Conservation (phyloP, 1,284 basidiomycete genomes). For the Xanthoconium separans region DNA sequence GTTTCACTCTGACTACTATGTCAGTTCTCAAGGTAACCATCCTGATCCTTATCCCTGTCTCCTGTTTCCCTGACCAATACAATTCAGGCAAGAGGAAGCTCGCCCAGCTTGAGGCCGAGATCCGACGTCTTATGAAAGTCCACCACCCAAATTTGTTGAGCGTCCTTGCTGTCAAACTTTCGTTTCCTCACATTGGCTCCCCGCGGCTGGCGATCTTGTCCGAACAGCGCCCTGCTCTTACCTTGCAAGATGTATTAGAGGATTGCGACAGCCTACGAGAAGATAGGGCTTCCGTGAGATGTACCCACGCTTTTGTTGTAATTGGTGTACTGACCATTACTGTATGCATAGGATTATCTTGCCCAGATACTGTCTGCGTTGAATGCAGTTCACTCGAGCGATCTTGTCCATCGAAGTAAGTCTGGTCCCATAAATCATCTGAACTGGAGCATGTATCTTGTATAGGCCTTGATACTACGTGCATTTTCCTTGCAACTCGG, state of each 20-base stretch:
- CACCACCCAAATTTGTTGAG: conserved; percentile 61
- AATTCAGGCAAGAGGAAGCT: conserved; percentile 59
- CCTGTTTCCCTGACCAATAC: background rate
- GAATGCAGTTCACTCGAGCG: conserved; percentile 58
- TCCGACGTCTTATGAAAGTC: conserved; percentile 56
- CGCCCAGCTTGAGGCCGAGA: conserved; percentile 60
- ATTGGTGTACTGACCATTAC: background rate
- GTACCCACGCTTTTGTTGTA: conserved; percentile 12
- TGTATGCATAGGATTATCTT: conserved; percentile 58
- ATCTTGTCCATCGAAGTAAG: conserved; percentile 64
- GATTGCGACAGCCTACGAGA: conserved; percentile 66
- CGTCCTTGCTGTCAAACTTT: conserved; percentile 64
- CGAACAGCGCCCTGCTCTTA: conserved; percentile 64
- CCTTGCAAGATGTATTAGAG: conserved; percentile 64
- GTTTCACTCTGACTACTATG: conserved; percentile 68
- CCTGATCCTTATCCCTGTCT: background rate
- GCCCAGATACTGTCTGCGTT: conserved; percentile 66
- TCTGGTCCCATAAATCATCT: background rate
- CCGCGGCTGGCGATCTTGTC: conserved; percentile 61
- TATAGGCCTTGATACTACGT: conserved; percentile 53
- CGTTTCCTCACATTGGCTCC: conserved; percentile 46
- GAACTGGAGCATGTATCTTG: background rate
- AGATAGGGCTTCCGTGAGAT: conserved; percentile 57
- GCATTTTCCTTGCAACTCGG: conserved; percentile 56
- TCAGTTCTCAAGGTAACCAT: conserved; percentile 54